These are phyloP conservation scores for Colletotrichum incanum DNA, from an alignment of 2,329 filamentous ascomycete species.

Conservation along the genomic window DNA sequence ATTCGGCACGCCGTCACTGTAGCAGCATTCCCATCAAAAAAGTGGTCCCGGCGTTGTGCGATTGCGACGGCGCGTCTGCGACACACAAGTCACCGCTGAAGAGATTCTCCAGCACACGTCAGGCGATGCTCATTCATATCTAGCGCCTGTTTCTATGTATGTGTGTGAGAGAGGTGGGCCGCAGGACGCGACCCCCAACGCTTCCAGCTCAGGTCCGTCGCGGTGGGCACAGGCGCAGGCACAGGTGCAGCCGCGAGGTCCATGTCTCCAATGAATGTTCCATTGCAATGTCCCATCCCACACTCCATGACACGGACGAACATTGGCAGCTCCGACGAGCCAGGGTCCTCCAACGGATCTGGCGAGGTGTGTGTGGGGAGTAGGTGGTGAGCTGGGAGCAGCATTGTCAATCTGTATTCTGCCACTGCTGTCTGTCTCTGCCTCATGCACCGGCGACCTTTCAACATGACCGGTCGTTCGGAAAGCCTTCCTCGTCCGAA, in stretches of 20 bases:
- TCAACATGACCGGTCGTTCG: background rate
- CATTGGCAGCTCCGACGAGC: constrained; percentile 27
- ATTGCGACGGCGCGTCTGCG: background rate
- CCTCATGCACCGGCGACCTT: background rate
- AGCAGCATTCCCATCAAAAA: constrained; percentile 7
- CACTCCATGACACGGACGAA: constrained; percentile 23
- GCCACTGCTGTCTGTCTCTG: background rate
- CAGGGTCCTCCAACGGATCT: constrained; percentile 2
- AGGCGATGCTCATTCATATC: constrained; percentile 15
- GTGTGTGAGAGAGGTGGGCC: constrained; percentile 33
- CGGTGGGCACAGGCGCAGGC: constrained; percentile 5
- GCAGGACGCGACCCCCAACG: constrained; percentile 17
- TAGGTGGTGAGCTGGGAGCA: background rate
- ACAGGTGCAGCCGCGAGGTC: background rate
- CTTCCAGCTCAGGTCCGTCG: constrained; percentile 7
- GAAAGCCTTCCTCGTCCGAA: background rate
- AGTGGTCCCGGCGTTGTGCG: constrained; percentile 25
- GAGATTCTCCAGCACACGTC: constrained; percentile 7
- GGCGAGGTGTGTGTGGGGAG: constrained; percentile 10
- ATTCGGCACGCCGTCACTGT: constrained; percentile 25
- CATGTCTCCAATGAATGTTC: background rate
- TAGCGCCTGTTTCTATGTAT: constrained; percentile 36
- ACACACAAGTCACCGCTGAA: background rate
- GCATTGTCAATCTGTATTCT: background rate
- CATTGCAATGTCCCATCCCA: constrained; percentile 3